Evolutionary conservation across 768 basidiomycete genomes (phyloP).

Genomic region (Psilocybe azurescens): DNA sequence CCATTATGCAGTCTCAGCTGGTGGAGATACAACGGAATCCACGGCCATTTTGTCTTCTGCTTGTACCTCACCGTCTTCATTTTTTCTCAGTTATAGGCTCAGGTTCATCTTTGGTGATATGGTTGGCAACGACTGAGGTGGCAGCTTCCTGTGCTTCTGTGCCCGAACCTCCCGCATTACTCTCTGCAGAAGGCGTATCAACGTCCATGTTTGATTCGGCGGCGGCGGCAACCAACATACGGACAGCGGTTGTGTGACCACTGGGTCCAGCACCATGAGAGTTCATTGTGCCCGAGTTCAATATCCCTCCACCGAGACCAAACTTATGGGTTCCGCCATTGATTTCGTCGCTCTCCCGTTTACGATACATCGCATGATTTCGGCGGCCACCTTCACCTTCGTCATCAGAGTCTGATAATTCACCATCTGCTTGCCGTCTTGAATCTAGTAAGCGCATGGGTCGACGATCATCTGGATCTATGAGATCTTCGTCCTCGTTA

Average conservation of each 20-base stretch:
- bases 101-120: not conserved
- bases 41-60: slow-evolving; percentile 26
- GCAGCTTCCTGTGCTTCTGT: slow-evolving; percentile 2
- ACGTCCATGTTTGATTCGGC: slow-evolving; percentile 45
- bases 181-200: slow-evolving; percentile 43
- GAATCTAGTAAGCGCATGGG: slow-evolving; percentile 81
- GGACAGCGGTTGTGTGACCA: slow-evolving; percentile 61
- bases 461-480: slow-evolving; percentile 76
- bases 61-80: not conserved
- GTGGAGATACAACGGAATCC: slow-evolving; percentile 9
- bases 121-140: not conserved
- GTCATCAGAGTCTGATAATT: slow-evolving; percentile 97
- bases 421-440: slow-evolving; percentile 82
- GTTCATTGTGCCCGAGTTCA: slow-evolving; percentile 62
- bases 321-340: slow-evolving; percentile 57
- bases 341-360: slow-evolving; percentile 53
- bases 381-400: slow-evolving; percentile 90
- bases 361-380: slow-evolving; percentile 64
- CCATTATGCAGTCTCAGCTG: slow-evolving; percentile 10
- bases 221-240: slow-evolving; percentile 41
- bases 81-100: slow-evolving; percentile 2
- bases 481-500: slow-evolving; percentile 83
- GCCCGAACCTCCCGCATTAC: slow-evolving; percentile 21
- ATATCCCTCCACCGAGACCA: slow-evolving; percentile 72
- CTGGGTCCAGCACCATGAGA: slow-evolving; percentile 82